Conservation (phyloP, 2,329 filamentous ascomycete genomes). For the Pseudocercospora ulei region DNA sequence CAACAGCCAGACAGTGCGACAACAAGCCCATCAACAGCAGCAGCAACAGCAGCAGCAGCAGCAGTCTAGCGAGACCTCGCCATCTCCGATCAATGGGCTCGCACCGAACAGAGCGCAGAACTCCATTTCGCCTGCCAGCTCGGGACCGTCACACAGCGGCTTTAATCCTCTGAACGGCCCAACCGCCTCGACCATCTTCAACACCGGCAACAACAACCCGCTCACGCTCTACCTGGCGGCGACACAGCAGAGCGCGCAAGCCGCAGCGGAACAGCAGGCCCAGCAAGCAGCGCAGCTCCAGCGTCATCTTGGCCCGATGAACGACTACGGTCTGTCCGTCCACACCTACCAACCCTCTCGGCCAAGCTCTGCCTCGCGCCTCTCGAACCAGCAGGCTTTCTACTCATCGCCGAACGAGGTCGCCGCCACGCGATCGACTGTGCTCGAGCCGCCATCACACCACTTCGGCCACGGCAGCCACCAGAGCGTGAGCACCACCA, state of each 20-base stretch:
- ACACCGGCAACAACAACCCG: constrained; percentile 71
- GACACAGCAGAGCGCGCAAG: constrained; percentile 57
- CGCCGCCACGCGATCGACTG: constrained; percentile 34
- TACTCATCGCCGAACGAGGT: constrained; percentile 60
- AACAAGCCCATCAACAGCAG: constrained; percentile 58
- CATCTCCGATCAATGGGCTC: constrained; percentile 50
- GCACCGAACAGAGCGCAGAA: constrained; percentile 48
- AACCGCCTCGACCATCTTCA: constrained; percentile 65
- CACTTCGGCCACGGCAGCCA: constrained; percentile 48
- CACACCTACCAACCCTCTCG: constrained; percentile 40
- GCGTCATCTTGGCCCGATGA: constrained; percentile 25
- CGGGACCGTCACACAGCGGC: constrained; percentile 50
- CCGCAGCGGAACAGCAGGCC: constrained; percentile 36
- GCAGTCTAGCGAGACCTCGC: constrained; percentile 47
- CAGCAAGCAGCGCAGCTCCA: constrained; percentile 46
- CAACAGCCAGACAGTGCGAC: constrained; percentile 47
- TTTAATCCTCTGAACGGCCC: constrained; percentile 52
- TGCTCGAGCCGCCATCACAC: constrained; percentile 28
- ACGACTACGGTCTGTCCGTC: constrained; percentile 2
- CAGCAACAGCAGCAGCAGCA: constrained; percentile 46
- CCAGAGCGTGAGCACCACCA: constrained; percentile 43
- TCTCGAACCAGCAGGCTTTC: constrained; percentile 66
- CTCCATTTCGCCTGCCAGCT: constrained; percentile 53
- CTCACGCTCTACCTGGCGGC: constrained; percentile 74
- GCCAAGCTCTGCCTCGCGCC: constrained; percentile 33